phyloP scores from a whole-genome alignment of 129 eudicot genomes.

The Centaurea solstitialis region DNA sequence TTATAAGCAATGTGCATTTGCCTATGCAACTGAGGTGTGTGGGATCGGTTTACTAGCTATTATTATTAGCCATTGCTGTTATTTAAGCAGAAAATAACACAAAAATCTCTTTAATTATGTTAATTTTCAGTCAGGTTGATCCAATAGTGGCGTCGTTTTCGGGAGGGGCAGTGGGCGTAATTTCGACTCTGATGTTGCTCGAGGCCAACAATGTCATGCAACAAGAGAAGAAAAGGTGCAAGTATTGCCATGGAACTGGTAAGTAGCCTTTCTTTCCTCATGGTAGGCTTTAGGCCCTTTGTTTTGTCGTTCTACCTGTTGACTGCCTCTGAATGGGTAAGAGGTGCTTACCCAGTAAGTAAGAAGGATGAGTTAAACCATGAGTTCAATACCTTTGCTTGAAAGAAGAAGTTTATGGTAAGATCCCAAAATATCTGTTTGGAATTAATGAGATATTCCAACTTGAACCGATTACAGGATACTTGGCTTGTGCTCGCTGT shows the following conservation, averaged over 20 bases:
- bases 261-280: conserved; percentile 12
- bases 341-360: background rate
- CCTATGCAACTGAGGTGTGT: conserved; percentile 88
- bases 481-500: conserved; percentile 96
- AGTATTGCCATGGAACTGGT: conserved; percentile 97
- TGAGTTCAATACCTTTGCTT: background rate
- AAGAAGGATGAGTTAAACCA: background rate
- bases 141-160: conserved; percentile 98
- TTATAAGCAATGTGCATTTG: conserved; percentile 79
- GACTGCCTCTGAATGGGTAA: background rate
- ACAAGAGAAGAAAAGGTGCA: conserved; percentile 97
- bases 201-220: conserved; percentile 87
- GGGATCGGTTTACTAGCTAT: background rate
- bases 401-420: background rate
- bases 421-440: background rate
- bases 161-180: conserved; percentile 98
- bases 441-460: background rate
- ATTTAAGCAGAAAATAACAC: background rate
- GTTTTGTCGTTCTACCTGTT: background rate
- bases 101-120: background rate
- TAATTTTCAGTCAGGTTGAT: conserved; percentile 79
- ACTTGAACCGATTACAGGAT: conserved; percentile 44
- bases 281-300: background rate
- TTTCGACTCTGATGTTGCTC: conserved; percentile 88
- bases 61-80: background rate